These are phyloP conservation scores for Penicillium sp. DNA, from an alignment of 2,329 filamentous ascomycete species.

Conservation along the genomic window DNA sequence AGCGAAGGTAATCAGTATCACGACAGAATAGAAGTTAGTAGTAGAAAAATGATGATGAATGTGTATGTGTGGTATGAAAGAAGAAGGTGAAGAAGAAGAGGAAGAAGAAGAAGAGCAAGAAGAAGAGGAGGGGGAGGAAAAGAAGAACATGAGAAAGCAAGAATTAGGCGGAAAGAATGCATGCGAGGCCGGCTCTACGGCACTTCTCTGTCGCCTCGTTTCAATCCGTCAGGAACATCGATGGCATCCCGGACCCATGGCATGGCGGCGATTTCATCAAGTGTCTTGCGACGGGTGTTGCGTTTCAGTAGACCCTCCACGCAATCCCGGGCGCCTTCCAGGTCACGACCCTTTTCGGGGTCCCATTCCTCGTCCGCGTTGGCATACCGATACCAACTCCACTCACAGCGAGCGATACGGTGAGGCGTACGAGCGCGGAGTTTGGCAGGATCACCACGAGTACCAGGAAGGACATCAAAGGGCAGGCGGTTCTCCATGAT, in stretches of 20 bases:
- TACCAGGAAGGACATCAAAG: constrained; percentile 84
- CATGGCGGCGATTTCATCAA: constrained; percentile 70
- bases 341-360: constrained; percentile 61
- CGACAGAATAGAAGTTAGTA: background rate
- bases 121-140: background rate
- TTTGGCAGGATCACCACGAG: constrained; percentile 68
- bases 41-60: background rate
- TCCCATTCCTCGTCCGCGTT: constrained; percentile 88
- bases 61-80: constrained; percentile 4
- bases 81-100: background rate
- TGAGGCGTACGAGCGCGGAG: constrained; percentile 83
- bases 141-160: background rate
- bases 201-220: constrained; percentile 54
- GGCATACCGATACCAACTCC: constrained; percentile 87
- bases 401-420: constrained; percentile 92
- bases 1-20: background rate
- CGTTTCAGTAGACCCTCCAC: constrained; percentile 85
- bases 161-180: background rate
- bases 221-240: constrained; percentile 60
- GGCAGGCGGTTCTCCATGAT: constrained; percentile 90
- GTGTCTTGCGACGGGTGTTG: constrained; percentile 72
- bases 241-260: constrained; percentile 79
- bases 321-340: constrained; percentile 74
- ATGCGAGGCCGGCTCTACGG: constrained; percentile 37
- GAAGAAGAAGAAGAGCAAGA: background rate